Evolutionary conservation across 306 rosid genomes (phyloP).

Genomic region (Quercus engelmannii): DNA sequence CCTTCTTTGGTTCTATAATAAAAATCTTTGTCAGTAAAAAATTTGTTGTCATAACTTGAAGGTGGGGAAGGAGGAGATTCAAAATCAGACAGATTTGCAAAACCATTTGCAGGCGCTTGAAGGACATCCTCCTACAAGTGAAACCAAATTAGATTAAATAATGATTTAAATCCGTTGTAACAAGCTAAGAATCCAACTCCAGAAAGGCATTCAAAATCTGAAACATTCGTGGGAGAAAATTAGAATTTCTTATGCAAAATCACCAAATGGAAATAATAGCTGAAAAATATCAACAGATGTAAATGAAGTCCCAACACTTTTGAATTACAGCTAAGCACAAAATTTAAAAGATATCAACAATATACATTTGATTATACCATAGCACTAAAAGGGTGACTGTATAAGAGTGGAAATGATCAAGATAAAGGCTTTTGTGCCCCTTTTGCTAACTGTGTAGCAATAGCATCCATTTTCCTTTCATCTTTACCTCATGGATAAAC

Average conservation of each 20-base stretch:
- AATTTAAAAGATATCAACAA: not conserved
- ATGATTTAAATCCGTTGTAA: not conserved
- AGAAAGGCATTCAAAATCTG: not conserved
- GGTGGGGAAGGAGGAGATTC: constrained; percentile 80
- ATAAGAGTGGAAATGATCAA: not conserved
- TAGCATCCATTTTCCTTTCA: not conserved
- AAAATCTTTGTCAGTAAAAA: constrained; percentile 48
- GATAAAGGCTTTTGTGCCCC: not conserved
- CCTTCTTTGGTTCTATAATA: not conserved
- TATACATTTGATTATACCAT: not conserved
- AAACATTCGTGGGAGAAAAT: not conserved
- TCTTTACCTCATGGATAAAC: not conserved
- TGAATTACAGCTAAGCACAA: not conserved
- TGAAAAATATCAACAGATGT: not conserved
- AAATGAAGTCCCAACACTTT: not conserved
- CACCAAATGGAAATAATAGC: not conserved
- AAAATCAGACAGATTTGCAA: constrained; percentile 33
- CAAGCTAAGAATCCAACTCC: not conserved
- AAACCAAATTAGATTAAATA: constrained; percentile 4
- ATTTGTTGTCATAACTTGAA: constrained; percentile 64
- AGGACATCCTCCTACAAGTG: constrained; percentile 54
- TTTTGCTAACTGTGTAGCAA: not conserved
- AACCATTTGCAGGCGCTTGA: constrained; percentile 34
- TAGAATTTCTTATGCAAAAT: not conserved
- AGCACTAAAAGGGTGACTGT: not conserved